Evolutionary conservation across 371 early-diverging fungal species (phyloP).

Genomic region (Coelomomyces lativittatus): DNA sequence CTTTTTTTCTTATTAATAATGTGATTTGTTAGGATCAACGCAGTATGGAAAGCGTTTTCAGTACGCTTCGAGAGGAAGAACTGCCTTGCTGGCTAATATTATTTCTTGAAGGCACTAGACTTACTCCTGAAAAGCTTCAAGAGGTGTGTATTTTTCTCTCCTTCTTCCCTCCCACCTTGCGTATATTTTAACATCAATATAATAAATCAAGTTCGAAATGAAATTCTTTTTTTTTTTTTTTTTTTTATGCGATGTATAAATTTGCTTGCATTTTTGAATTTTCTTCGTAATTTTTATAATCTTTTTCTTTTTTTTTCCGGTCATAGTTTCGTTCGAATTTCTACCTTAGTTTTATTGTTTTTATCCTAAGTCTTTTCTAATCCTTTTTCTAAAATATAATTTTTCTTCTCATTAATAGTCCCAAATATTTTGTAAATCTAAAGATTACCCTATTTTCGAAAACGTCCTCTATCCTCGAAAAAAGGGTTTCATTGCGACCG

Average conservation of each 20-base stretch:
- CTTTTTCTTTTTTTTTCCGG: not conserved
- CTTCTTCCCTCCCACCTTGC: no score
- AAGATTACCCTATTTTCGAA: slow-evolving; percentile 35
- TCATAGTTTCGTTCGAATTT: not conserved
- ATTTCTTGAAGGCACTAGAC: slow-evolving; percentile 52
- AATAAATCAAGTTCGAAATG: no score
- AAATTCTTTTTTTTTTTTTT: not conserved
- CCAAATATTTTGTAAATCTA: slow-evolving; percentile 37
- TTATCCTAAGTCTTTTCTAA: not conserved
- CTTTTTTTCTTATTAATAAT: not conserved
- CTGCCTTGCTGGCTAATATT: slow-evolving; percentile 55
- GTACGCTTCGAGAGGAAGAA: slow-evolving; percentile 23
- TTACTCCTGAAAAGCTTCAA: slow-evolving; percentile 34
- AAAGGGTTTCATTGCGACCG: slow-evolving; percentile 55
- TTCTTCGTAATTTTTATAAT: no score
- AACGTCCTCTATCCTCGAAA: slow-evolving; percentile 59
- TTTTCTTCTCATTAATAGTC: no score
- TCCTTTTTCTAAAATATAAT: not conserved
- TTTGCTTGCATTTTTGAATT: no score
- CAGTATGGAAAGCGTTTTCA: slow-evolving; percentile 40
- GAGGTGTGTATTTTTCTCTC: slow-evolving; percentile 12
- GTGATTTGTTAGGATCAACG: slow-evolving; percentile 20
- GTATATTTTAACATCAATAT: no score
- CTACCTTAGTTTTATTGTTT: not conserved
- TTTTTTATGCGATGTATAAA: no score